Evolutionary conservation across 768 basidiomycete species (phyloP).

Genomic region (Tulasnella sp.): DNA sequence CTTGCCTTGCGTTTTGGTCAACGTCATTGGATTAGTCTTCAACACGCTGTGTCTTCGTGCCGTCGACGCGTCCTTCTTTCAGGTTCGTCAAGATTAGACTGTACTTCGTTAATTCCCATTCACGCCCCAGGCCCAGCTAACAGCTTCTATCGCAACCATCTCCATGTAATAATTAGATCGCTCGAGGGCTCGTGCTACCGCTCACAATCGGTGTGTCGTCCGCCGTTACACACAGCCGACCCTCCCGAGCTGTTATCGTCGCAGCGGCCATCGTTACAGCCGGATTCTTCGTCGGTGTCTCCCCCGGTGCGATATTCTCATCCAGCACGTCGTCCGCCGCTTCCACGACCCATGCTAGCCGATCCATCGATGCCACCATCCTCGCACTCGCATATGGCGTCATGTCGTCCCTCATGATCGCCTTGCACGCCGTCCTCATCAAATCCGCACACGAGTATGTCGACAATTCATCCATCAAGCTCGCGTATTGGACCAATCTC

Average conservation of each 20-base stretch:
- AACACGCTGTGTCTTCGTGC: no score
- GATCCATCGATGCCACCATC: slow-evolving; percentile 22
- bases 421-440: slow-evolving; percentile 64
- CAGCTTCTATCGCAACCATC: no score
- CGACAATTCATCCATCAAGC: slow-evolving; percentile 62
- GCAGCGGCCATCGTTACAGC: slow-evolving; percentile 55
- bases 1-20: no score
- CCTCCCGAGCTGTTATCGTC: slow-evolving; percentile 44
- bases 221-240: slow-evolving; percentile 43
- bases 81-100: no score
- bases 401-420: slow-evolving; percentile 63
- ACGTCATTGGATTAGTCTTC: no score
- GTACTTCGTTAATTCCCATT: no score
- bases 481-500: slow-evolving; percentile 72
- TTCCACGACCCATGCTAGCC: slow-evolving; percentile 29
- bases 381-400: slow-evolving; percentile 48
- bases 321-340: slow-evolving; percentile 20
- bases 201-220: slow-evolving; percentile 69
- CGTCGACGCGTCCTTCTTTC: no score
- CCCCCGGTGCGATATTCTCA: slow-evolving; percentile 25
- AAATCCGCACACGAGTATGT: slow-evolving; percentile 60
- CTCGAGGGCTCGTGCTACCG: slow-evolving; percentile 74
- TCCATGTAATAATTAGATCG: no score
- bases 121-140: no score
- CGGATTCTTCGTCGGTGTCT: slow-evolving; percentile 69